Percentiles rank a stretch among this genome's conserved stretches.
These are phyloP conservation scores for Bauhinia variegata DNA, from an alignment of 306 rosid genomes.

Conservation along the genomic window DNA sequence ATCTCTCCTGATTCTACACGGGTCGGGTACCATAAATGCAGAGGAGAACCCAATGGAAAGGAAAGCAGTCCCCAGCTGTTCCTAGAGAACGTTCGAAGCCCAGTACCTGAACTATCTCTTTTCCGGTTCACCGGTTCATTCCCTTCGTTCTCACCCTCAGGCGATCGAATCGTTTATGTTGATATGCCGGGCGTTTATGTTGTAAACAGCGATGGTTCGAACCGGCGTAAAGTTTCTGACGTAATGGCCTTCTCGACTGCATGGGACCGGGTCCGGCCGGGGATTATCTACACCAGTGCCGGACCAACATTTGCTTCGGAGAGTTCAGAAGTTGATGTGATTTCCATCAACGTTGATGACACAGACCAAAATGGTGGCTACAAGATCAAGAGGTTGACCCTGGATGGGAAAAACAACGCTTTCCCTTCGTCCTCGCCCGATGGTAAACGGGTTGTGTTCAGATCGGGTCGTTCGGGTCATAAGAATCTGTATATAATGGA, in stretches of 20 bases:
- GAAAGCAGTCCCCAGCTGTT: slow-evolving; percentile 41
- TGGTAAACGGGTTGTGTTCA: slow-evolving; percentile 80
- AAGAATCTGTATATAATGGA: slow-evolving; percentile 81
- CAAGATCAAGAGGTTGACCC: slow-evolving; percentile 65
- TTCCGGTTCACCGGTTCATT: slow-evolving; percentile 71
- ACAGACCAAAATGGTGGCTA: background rate
- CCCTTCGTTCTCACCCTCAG: slow-evolving; percentile 72
- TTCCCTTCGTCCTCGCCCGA: slow-evolving; percentile 76
- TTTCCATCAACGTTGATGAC: slow-evolving; percentile 59
- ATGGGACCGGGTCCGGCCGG: slow-evolving; percentile 73
- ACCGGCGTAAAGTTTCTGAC: slow-evolving; percentile 49
- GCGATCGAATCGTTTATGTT: slow-evolving; percentile 63
- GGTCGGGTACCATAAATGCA: slow-evolving; percentile 86
- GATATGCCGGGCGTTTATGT: slow-evolving; percentile 69
- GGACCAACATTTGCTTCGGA: slow-evolving; percentile 71
- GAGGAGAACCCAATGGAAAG: slow-evolving; percentile 47
- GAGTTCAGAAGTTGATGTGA: slow-evolving; percentile 61
- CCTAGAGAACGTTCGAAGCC: slow-evolving; percentile 64
- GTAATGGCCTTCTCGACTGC: slow-evolving; percentile 61
- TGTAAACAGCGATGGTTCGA: slow-evolving; percentile 70
- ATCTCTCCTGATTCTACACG: slow-evolving; percentile 62
- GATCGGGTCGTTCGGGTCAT: slow-evolving; percentile 73
- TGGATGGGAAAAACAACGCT: slow-evolving; percentile 78
- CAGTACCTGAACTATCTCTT: slow-evolving; percentile 55
- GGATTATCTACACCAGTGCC: slow-evolving; percentile 60